Percentiles rank a stretch among this genome's conserved stretches.
phyloP scores from a whole-genome alignment of 139 green algal genomes.

The Spirogloea muscicola region DNA sequence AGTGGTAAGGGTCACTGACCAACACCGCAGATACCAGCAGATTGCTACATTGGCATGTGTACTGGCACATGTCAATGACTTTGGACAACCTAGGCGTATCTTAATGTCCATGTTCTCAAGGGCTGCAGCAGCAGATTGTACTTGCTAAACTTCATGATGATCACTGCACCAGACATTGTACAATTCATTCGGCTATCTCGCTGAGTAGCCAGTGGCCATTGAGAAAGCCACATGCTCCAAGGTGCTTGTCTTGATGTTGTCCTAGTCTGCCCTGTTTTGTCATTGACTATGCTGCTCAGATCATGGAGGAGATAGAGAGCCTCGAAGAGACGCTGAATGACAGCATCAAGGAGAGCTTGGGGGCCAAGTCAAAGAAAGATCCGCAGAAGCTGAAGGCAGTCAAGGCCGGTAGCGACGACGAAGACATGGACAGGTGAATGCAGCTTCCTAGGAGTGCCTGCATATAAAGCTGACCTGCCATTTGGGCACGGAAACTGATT shows the following conservation, averaged over 20 bases:
- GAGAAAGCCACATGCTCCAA: no score
- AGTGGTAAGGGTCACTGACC: no score
- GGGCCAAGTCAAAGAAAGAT: conserved; percentile 32
- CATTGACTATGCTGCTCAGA: conserved; percentile 16
- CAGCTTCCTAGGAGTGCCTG: not conserved
- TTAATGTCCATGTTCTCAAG: no score
- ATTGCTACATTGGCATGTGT: no score
- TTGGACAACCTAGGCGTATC: no score
- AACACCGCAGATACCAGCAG: no score
- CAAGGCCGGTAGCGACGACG: not conserved
- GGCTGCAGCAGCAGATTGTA: no score
- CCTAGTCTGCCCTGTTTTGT: not conserved
- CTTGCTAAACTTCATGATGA: no score
- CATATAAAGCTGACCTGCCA: conserved; percentile 11
- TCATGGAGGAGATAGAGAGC: conserved; percentile 76
- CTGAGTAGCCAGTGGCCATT: no score
- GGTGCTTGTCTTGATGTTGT: not conserved
- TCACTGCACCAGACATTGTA: no score
- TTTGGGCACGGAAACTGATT: not conserved
- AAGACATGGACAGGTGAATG: conserved; percentile 14
- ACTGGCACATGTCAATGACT: no score
- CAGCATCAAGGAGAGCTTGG: conserved; percentile 61
- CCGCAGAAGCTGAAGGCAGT: not conserved
- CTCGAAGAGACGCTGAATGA: conserved; percentile 78
- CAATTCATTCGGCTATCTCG: no score